Evolutionary conservation across 176 grass and related monocot species (phyloP).

Genomic region (Lolium multiflorum): DNA sequence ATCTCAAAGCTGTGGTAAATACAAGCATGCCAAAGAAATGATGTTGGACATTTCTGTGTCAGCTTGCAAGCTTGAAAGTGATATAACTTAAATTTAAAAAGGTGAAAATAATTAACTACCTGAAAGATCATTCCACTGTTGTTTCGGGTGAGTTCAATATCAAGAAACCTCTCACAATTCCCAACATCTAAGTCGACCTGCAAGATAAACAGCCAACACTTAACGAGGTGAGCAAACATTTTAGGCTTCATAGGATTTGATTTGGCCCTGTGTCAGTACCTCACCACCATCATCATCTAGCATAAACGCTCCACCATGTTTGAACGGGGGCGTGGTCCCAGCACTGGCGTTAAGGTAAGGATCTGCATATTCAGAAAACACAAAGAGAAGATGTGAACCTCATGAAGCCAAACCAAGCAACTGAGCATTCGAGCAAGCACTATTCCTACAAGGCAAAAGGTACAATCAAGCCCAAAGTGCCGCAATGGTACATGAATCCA

Average conservation of each 20-base stretch:
- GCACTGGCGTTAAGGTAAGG: conserved; percentile 67
- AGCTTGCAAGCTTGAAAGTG: background rate
- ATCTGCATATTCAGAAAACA: conserved; percentile 45
- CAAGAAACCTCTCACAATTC: conserved; percentile 71
- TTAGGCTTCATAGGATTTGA: background rate
- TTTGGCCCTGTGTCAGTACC: conserved; percentile 44
- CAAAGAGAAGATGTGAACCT: conserved; percentile 45
- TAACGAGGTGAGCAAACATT: background rate
- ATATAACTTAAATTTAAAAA: background rate
- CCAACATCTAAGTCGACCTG: conserved; percentile 79
- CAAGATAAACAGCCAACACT: conserved; percentile 32
- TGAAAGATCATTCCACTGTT: conserved; percentile 77
- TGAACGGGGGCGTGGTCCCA: conserved; percentile 58
- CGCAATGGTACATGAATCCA: conserved; percentile 50
- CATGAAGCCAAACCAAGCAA: conserved; percentile 48
- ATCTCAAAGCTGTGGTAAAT: conserved; percentile 23
- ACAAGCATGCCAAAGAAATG: background rate
- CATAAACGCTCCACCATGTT: conserved; percentile 62
- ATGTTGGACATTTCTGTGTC: background rate
- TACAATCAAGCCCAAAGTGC: conserved; percentile 33
- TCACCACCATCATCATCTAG: conserved; percentile 60
- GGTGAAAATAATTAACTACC: conserved; percentile 20
- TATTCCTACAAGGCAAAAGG: conserved; percentile 49
- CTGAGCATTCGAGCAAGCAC: conserved; percentile 36
- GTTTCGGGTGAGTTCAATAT: conserved; percentile 65